These are phyloP conservation scores for Claviceps maximensis DNA, from an alignment of 2,329 filamentous ascomycete genomes.

Conservation along the genomic window DNA sequence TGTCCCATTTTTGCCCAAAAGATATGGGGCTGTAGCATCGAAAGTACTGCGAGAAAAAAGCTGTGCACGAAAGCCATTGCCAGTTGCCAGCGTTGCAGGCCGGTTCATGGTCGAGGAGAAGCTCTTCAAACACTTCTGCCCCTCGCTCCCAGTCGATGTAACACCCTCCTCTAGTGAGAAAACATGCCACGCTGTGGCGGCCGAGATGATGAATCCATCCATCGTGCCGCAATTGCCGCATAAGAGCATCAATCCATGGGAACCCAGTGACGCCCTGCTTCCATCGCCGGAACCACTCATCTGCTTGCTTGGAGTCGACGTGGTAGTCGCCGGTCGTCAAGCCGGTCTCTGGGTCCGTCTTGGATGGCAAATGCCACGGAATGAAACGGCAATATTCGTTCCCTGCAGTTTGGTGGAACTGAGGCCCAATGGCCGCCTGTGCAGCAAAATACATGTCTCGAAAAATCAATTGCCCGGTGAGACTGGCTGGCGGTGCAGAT, in stretches of 20 bases:
- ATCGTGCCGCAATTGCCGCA: conserved; percentile 58
- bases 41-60: conserved; percentile 62
- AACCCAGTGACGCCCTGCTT: conserved; percentile 57
- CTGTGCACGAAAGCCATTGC: conserved; percentile 66
- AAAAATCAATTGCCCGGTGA: conserved; percentile 63
- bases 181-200: conserved; percentile 65
- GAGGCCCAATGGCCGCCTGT: conserved; percentile 52
- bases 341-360: conserved; percentile 30
- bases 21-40: conserved; percentile 57
- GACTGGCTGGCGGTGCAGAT: conserved; percentile 51
- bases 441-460: conserved; percentile 76
- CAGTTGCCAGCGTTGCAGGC: conserved; percentile 65
- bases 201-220: conserved; percentile 75
- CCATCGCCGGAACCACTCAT: conserved; percentile 57
- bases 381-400: conserved; percentile 61
- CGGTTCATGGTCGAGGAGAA: conserved; percentile 60
- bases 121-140: conserved; percentile 65
- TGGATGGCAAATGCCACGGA: conserved; percentile 63
- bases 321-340: conserved; percentile 46
- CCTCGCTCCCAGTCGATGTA: conserved; percentile 71
- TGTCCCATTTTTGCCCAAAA: conserved; percentile 67
- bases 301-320: conserved; percentile 48
- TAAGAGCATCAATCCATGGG: conserved; percentile 68
- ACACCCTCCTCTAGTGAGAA: conserved; percentile 66
- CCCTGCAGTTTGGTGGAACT: conserved; percentile 50